These are phyloP conservation scores for Dioscorea cayenensis DNA, from an alignment of 116 monocot species.

Conservation along the genomic window DNA sequence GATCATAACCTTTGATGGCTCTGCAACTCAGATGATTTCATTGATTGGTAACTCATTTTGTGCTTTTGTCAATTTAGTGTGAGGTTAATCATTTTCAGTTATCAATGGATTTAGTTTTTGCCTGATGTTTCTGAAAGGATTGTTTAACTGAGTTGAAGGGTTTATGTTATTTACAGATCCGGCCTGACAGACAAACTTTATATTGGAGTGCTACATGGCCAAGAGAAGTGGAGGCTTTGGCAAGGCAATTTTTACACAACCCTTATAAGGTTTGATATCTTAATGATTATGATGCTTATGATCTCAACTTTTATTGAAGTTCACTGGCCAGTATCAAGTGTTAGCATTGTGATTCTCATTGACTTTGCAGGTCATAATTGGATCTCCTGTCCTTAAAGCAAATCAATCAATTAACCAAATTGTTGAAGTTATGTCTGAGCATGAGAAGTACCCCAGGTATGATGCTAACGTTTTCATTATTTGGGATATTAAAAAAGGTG, in stretches of 20 bases:
- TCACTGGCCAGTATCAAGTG: neutral
- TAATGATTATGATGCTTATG: neutral
- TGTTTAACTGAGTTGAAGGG: neutral
- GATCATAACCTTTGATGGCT: too few species aligned
- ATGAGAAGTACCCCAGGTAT: slow-evolving; percentile 93
- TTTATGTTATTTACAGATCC: slow-evolving; percentile 50
- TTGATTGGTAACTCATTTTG: too few species aligned
- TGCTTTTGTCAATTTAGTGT: too few species aligned
- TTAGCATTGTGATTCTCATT: slow-evolving; percentile 3
- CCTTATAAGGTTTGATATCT: slow-evolving; percentile 74
- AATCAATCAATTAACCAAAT: slow-evolving; percentile 94
- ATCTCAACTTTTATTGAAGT: neutral
- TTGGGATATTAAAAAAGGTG: too few species aligned
- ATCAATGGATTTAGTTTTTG: too few species aligned
- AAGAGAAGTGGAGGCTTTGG: slow-evolving; percentile 82
- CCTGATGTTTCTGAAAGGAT: too few species aligned
- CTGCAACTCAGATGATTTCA: too few species aligned
- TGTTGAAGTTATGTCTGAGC: slow-evolving; percentile 70
- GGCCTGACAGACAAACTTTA: slow-evolving; percentile 93
- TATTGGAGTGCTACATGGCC: slow-evolving; percentile 99
- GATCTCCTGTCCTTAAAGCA: slow-evolving; percentile 85
- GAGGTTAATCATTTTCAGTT: too few species aligned
- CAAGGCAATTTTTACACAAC: slow-evolving; percentile 75
- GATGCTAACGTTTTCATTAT: neutral
- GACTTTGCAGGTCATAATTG: slow-evolving; percentile 69